A percentile compares a stretch with the other conserved stretches of the same genome.
These are phyloP conservation scores for Piper betle DNA, from an alignment of 164 flowering plant species.

Conservation along the genomic window DNA sequence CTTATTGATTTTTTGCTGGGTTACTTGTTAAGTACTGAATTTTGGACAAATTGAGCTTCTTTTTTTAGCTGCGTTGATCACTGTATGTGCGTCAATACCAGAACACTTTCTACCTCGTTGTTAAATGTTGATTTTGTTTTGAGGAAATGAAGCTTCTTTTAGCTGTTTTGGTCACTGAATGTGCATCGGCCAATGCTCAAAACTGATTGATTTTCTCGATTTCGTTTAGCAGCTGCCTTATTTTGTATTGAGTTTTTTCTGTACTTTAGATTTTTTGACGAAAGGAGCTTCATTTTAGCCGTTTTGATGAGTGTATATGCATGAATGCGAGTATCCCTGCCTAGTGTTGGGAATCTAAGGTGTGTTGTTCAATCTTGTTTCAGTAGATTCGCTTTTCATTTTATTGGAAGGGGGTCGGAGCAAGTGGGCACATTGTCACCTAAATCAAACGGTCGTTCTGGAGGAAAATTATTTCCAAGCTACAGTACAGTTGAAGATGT, in stretches of 20 bases:
- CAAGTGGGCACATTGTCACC: conserved; percentile 4
- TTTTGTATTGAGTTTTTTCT: no score
- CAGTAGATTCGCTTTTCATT: conserved; percentile 17
- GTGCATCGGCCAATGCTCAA: no score
- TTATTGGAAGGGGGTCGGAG: conserved; percentile 11
- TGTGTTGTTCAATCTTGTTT: not conserved
- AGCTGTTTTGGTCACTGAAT: not conserved
- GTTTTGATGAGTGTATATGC: no score
- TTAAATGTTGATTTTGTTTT: no score
- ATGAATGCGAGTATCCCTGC: no score
- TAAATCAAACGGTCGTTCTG: conserved; percentile 9
- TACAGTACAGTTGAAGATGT: conserved; percentile 8
- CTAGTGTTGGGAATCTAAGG: no score
- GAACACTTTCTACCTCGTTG: not conserved
- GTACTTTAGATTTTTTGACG: no score
- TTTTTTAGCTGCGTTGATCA: not conserved
- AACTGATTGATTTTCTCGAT: no score
- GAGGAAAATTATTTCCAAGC: conserved; percentile 16
- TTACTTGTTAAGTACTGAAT: not conserved
- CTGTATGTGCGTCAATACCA: not conserved
- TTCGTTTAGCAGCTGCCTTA: no score
- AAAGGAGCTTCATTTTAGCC: no score
- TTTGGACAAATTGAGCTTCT: no score
- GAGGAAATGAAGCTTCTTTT: not conserved
- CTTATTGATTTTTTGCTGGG: not conserved